Conservation (phyloP, 768 basidiomycete species). For the Auricularia sp. region DNA sequence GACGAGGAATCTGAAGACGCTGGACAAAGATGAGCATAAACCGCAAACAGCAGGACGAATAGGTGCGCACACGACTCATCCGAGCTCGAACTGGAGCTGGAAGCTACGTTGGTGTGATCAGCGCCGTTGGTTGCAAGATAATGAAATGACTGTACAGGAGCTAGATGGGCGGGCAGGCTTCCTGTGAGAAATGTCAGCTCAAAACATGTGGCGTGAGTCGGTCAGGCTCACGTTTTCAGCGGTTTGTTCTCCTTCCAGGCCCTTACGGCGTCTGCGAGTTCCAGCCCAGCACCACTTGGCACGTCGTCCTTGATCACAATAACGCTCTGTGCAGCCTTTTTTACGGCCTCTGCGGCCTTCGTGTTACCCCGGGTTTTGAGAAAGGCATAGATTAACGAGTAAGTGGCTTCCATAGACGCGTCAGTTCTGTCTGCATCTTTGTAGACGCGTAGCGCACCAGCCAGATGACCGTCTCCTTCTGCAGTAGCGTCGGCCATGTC, state of each 20-base stretch:
- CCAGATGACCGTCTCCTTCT: neutral
- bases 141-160: too few species aligned
- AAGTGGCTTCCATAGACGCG: conserved; percentile 42
- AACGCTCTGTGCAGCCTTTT: conserved; percentile 57
- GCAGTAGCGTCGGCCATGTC: neutral
- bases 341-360: conserved; percentile 65
- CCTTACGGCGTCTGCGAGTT: conserved; percentile 54
- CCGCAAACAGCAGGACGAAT: neutral
- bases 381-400: conserved; percentile 68
- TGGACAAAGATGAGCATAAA: neutral
- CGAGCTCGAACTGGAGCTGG: conserved; percentile 18
- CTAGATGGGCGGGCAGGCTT: conserved; percentile 8
- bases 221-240: conserved; percentile 13
- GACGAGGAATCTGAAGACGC: conserved; percentile 6
- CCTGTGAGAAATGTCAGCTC: conserved; percentile 6
- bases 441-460: neutral
- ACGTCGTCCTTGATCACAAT: conserved; percentile 51
- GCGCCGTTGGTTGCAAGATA: too few species aligned
- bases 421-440: neutral
- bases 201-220: conserved; percentile 1
- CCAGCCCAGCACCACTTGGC: conserved; percentile 33
- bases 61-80: conserved; percentile 4
- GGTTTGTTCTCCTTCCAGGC: conserved; percentile 45
- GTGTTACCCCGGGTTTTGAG: conserved; percentile 52
- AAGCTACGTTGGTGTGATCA: conserved; percentile 12